A percentile compares a stretch with the other conserved stretches of the same genome.
Evolutionary conservation across 805 yeast genomes (phyloP).

Genomic region (Wickerhamiella kurtzmanii): DNA sequence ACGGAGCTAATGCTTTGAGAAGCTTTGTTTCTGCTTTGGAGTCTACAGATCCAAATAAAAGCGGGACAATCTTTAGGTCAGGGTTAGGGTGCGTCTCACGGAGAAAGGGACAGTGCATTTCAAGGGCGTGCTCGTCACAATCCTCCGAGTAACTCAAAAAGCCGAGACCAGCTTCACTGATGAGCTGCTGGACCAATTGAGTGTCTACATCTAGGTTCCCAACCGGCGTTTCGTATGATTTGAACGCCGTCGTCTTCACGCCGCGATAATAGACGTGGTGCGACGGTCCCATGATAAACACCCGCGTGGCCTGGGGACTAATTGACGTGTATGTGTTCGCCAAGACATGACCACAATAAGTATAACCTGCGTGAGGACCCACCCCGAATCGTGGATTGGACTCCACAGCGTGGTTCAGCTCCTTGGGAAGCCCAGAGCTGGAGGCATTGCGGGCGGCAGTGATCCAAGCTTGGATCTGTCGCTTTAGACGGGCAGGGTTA

Average conservation of each 20-base stretch:
- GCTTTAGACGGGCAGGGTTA: constrained; percentile 30
- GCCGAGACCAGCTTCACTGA: constrained; percentile 8
- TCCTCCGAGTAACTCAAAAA: constrained; percentile 38
- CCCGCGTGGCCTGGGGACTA: constrained; percentile 46
- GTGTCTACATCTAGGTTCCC: constrained; percentile 62
- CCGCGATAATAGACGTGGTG: constrained; percentile 74
- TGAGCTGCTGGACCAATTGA: constrained; percentile 18
- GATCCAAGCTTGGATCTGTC: constrained; percentile 40
- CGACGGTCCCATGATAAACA: constrained; percentile 83
- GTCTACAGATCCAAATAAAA: constrained; percentile 58
- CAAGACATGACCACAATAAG: constrained; percentile 65
- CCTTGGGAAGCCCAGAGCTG: neutral
- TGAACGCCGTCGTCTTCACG: constrained; percentile 40
- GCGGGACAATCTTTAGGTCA: constrained; percentile 46
- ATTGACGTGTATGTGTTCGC: constrained; percentile 65
- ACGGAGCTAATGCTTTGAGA: constrained; percentile 39
- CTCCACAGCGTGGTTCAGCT: neutral
- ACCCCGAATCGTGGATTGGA: constrained; percentile 28
- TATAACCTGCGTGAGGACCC: constrained; percentile 84
- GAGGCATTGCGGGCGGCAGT: constrained; percentile 5
- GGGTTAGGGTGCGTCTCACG: constrained; percentile 31
- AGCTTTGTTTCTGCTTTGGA: constrained; percentile 25
- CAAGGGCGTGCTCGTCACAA: constrained; percentile 81
- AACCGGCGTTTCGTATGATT: constrained; percentile 62
- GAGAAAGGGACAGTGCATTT: constrained; percentile 81